These are phyloP conservation scores for Salvia miltiorrhiza DNA, from an alignment of 257 asterid genomes.

Conservation along the genomic window DNA sequence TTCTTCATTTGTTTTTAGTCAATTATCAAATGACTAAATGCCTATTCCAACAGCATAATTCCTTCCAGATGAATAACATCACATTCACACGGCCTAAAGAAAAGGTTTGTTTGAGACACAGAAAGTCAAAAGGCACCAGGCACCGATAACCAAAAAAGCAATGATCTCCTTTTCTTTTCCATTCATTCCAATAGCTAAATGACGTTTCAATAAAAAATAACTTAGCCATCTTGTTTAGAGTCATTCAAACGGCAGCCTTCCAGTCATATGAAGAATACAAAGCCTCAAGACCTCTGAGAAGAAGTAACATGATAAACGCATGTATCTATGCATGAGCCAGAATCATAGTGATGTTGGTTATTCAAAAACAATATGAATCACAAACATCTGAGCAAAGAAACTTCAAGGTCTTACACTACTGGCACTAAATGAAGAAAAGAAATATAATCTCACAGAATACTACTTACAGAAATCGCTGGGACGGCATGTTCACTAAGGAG, in stretches of 20 bases:
- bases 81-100: neutral
- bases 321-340: neutral
- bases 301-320: neutral
- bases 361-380: neutral
- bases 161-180: neutral
- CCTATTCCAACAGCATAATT: neutral
- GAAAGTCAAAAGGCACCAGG: neutral
- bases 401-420: neutral
- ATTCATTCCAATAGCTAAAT: neutral
- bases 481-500: conserved; percentile 68
- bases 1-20: neutral
- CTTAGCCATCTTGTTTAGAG: neutral
- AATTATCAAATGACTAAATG: neutral
- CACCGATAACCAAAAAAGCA: neutral
- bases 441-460: neutral
- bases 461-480: conserved; percentile 82
- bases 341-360: neutral
- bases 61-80: neutral
- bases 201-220: neutral
- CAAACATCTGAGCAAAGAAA: neutral
- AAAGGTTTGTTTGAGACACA: neutral
- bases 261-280: neutral
- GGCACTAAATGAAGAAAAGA: neutral
- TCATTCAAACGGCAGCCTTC: neutral
- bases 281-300: neutral